phyloP scores from a whole-genome alignment of 1,284 basidiomycete species.

The Trametes sp. region DNA sequence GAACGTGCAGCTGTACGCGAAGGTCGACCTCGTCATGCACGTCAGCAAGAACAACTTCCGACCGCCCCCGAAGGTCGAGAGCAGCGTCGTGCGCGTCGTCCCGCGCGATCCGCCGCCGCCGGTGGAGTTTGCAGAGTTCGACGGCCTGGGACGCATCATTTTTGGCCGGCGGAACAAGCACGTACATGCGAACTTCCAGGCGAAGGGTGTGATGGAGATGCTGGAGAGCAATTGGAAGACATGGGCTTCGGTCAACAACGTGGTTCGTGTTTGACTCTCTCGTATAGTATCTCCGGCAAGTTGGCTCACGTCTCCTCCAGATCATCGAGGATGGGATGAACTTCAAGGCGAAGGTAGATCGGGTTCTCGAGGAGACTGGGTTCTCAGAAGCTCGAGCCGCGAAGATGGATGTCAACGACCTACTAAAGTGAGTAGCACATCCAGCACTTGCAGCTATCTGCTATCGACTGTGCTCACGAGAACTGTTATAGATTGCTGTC shows the following conservation, averaged over 20 bases:
- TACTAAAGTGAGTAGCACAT: conserved; percentile 62
- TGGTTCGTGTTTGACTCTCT: conserved; percentile 52
- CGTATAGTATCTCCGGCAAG: neutral
- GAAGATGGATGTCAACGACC: conserved; percentile 84
- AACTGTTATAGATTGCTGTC: conserved; percentile 60
- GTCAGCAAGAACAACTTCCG: conserved; percentile 97
- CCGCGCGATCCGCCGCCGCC: conserved; percentile 96
- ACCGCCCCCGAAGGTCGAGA: conserved; percentile 96
- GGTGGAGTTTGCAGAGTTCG: conserved; percentile 97
- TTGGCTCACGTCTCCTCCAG: conserved; percentile 47
- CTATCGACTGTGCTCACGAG: neutral
- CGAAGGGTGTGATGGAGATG: conserved; percentile 95
- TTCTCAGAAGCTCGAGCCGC: conserved; percentile 76
- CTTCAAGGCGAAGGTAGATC: conserved; percentile 80
- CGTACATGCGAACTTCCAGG: conserved; percentile 87
- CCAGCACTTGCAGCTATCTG: neutral
- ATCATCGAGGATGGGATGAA: conserved; percentile 75
- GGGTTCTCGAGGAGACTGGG: conserved; percentile 72
- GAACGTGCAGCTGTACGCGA: conserved; percentile 96
- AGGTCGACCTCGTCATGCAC: conserved; percentile 97
- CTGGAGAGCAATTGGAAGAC: conserved; percentile 94
- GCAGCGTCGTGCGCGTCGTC: conserved; percentile 89
- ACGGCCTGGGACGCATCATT: conserved; percentile 91
- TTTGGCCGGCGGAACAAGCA: conserved; percentile 94
- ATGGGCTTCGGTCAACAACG: conserved; percentile 87